Base-by-base conservation (phyloP, 2,329 filamentous ascomycete genomes). In the Epichloe sibirici region DNA sequence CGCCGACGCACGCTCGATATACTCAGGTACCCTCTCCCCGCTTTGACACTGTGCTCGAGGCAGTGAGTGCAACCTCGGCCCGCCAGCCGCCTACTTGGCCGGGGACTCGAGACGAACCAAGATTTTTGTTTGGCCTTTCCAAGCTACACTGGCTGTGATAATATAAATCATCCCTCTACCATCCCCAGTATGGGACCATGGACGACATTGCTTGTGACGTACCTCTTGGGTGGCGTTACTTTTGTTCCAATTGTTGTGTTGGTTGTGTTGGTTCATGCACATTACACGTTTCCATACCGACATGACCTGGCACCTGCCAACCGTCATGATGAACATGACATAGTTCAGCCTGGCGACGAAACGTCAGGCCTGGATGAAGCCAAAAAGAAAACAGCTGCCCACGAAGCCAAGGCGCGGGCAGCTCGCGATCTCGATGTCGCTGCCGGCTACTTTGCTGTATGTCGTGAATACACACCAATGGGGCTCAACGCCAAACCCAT, bases 391-490 rank as follows among this genome's bases (percentile, higher is more conserved):
- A 74, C 76, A 58, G 70, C 69, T 46, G 68, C 79, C 57, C 80
- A 85, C 43, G 80, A 85, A 54, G 74, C 77, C 60, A 82, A 80
- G 62, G 68, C 77, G 37, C 71, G 73, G 45, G 58, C 68, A 38
- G 69, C 75, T 21, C 76, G 82, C 57, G 85, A 89, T 54, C 75
- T 82, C 37, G 88, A 94, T 63, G 86, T 90, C 42, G 88, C 89
- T 2, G 87, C 90, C 8, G 90, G 90, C 17, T 96, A 94, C 71
- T 96, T 96, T 67, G 88, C 90, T n/a, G 89, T 96, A 15, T 94
- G 88, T 65, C 81, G 90, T 65, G 90, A 95, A 71, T 96, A 93
- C 69, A 87, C 88, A 1, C 88, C 90, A 43, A 89, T 90, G 65
- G 90, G 90, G 43, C 85, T 95, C 67, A 94, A 94, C 72, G 88